Evolutionary conservation across 345 rosid genomes (phyloP).

Genomic region (Garcia nutans): DNA sequence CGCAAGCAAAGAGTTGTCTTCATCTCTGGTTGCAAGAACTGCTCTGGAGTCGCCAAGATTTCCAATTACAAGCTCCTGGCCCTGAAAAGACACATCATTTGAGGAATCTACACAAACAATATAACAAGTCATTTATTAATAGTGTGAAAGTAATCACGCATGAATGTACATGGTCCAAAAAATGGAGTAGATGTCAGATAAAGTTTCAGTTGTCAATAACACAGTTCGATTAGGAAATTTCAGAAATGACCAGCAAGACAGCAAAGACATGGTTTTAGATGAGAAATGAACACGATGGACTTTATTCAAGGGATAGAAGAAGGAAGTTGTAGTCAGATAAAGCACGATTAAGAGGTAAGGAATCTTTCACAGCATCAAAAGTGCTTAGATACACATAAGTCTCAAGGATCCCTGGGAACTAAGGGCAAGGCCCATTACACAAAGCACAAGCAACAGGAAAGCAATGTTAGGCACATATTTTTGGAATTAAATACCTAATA

Average conservation of each 20-base stretch:
- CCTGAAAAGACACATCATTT: slow-evolving; percentile 45
- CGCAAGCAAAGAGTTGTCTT: slow-evolving; percentile 63
- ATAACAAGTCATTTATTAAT: background rate
- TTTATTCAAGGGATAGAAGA: background rate
- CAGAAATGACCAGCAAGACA: background rate
- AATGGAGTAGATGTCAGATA: background rate
- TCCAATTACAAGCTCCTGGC: slow-evolving; percentile 72
- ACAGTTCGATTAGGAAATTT: background rate
- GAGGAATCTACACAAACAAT: background rate
- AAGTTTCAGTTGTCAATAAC: background rate
- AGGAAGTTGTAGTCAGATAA: background rate
- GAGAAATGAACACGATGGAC: background rate
- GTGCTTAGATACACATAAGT: background rate
- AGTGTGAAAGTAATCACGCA: background rate
- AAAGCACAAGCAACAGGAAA: background rate
- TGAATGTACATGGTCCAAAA: background rate
- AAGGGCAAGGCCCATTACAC: background rate
- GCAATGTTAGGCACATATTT: background rate
- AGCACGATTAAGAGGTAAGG: background rate
- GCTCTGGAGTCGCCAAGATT: slow-evolving; percentile 96
- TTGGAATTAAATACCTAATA: background rate
- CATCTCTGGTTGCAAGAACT: slow-evolving; percentile 70
- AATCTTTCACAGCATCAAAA: background rate
- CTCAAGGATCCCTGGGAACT: background rate
- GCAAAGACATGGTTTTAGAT: background rate